A percentile compares a stretch with the other conserved stretches of the same genome.
Conservation (phyloP, 2,329 filamentous ascomycete species). For the Aureobasidium musti region DNA sequence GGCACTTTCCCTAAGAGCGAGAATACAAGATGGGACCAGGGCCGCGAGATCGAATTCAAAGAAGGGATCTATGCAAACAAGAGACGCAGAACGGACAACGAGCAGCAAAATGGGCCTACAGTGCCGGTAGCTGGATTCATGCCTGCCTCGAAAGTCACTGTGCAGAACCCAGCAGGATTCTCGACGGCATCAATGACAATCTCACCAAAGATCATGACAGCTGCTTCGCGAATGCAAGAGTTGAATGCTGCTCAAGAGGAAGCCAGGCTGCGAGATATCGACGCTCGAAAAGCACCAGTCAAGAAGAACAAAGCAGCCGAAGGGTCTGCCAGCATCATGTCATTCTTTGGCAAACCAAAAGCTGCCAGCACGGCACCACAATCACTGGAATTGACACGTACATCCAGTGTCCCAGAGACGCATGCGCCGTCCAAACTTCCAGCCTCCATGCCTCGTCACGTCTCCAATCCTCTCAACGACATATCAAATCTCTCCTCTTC, state of each 20-base stretch:
- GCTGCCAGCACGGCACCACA: neutral
- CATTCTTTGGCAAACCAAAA: slow-evolving; percentile 51
- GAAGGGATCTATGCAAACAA: neutral
- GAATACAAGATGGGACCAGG: slow-evolving; percentile 44
- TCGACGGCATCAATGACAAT: slow-evolving; percentile 38
- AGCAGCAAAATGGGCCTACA: slow-evolving; percentile 12
- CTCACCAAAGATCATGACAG: slow-evolving; percentile 43
- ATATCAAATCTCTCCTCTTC: slow-evolving; percentile 39
- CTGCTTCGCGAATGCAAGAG: slow-evolving; percentile 44
- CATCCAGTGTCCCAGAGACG: slow-evolving; percentile 13
- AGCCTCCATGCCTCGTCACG: neutral
- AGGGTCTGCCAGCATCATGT: slow-evolving; percentile 55
- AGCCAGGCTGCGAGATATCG: slow-evolving; percentile 36
- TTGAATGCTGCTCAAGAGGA: slow-evolving; percentile 43
- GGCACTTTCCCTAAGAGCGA: slow-evolving; percentile 53
- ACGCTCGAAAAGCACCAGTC: slow-evolving; percentile 36
- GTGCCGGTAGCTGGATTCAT: slow-evolving; percentile 30
- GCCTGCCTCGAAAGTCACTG: slow-evolving; percentile 33
- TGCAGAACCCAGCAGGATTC: slow-evolving; percentile 37
- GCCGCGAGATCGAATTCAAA: slow-evolving; percentile 25
- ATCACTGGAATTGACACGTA: slow-evolving; percentile 17
- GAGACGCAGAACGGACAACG: slow-evolving; percentile 4
- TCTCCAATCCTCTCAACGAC: slow-evolving; percentile 37
- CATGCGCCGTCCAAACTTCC: neutral
- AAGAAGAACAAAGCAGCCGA: slow-evolving; percentile 45